phyloP scores from a whole-genome alignment of 179 eudicot genomes.

The Sideroxylon spinosum region DNA sequence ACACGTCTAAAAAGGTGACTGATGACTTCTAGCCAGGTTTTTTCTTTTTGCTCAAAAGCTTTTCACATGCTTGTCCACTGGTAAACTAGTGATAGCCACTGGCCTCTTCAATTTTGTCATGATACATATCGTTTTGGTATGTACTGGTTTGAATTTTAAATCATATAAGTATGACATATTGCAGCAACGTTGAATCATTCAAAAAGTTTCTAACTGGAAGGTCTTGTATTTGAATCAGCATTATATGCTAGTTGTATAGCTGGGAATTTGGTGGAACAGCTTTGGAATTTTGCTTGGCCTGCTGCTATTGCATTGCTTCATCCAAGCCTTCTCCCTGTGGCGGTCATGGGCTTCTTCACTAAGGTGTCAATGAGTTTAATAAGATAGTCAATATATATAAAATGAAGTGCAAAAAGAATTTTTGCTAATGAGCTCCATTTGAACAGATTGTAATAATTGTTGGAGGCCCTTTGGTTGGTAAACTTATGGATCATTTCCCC shows the following conservation, averaged over 20 bases:
- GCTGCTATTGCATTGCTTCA: conserved; percentile 84
- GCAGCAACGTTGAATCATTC: not conserved
- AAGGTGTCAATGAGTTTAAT: conserved; percentile 44
- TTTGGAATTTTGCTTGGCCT: conserved; percentile 98
- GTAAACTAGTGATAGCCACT: not conserved
- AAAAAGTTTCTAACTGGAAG: conserved; percentile 25
- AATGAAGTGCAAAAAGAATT: not conserved
- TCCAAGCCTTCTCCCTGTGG: conserved; percentile 95
- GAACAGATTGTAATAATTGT: conserved; percentile 69
- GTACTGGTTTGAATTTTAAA: not conserved
- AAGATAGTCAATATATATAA: not conserved
- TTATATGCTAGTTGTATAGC: conserved; percentile 80
- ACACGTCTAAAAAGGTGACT: not conserved
- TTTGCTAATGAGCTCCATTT: conserved; percentile 28
- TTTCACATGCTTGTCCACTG: not conserved
- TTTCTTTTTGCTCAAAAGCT: not conserved
- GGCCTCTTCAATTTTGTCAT: conserved; percentile 1
- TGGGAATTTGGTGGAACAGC: conserved; percentile 90
- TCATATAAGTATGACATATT: not conserved
- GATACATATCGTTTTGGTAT: not conserved
- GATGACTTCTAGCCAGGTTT: not conserved
- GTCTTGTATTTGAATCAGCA: conserved; percentile 45
- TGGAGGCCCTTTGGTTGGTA: conserved; percentile 87
- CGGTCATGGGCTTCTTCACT: conserved; percentile 70
- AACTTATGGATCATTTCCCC: conserved; percentile 82